Evolutionary conservation across 2,329 filamentous ascomycete genomes (phyloP).

Genomic region (Fusarium cyanostomum): DNA sequence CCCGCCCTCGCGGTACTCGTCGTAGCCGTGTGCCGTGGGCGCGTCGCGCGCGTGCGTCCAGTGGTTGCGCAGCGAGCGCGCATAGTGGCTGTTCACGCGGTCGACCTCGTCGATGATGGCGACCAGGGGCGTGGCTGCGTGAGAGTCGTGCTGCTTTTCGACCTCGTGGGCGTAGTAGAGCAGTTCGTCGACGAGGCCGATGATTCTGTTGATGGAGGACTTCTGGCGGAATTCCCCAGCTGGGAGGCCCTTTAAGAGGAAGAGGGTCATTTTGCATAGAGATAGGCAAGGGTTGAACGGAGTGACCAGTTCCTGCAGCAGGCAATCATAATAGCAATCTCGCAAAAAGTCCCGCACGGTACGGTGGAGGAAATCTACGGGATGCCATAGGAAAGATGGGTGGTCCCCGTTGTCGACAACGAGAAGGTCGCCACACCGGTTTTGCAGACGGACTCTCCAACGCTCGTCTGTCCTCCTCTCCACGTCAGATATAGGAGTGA

Average conservation of each 20-base stretch:
- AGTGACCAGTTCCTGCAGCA: not conserved
- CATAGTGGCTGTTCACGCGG: not conserved
- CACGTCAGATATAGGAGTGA: not conserved
- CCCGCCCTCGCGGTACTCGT: not conserved
- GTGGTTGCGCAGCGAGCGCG: not conserved
- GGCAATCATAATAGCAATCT: not conserved
- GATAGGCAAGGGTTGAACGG: not conserved
- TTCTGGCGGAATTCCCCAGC: not conserved
- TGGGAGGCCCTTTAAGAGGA: not conserved
- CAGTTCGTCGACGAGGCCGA: constrained; percentile 4
- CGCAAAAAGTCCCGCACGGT: constrained; percentile 46
- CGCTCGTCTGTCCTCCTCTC: not conserved
- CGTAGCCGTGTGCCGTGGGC: not conserved
- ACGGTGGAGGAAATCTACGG: constrained; percentile 42
- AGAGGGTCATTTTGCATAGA: not conserved
- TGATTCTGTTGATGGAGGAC: constrained; percentile 1
- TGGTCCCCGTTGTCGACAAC: constrained; percentile 1
- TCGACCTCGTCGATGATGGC: not conserved
- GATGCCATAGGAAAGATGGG: not conserved
- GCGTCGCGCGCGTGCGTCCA: not conserved
- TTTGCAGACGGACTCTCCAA: constrained; percentile 1
- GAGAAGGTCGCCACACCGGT: constrained; percentile 11
- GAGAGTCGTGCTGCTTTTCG: not conserved
- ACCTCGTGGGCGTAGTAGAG: constrained; percentile 5
- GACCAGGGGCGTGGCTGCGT: not conserved